Percentiles rank a stretch among this genome's conserved stretches.
phyloP scores from a whole-genome alignment of 306 rosid genomes.

The Astragalus membranaceus region DNA sequence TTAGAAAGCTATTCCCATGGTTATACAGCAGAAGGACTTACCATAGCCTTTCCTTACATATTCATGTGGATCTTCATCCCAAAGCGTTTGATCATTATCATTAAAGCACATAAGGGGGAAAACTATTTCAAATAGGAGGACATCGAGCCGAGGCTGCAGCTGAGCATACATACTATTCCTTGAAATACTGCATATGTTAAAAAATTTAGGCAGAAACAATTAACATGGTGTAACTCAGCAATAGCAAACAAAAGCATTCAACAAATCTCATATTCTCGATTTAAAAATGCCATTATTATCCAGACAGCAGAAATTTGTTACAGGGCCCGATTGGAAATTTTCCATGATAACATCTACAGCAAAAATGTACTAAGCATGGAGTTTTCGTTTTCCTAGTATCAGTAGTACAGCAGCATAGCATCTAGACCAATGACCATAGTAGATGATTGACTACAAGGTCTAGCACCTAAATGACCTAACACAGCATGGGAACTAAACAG shows the following conservation, averaged over 20 bases:
- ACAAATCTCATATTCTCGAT: background rate
- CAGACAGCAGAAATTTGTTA: background rate
- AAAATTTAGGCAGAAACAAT: background rate
- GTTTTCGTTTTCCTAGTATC: background rate
- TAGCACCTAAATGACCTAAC: background rate
- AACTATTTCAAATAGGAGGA: constrained; percentile 86
- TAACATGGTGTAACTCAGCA: background rate
- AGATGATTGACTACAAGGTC: background rate
- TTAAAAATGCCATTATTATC: background rate
- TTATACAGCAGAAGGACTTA: constrained; percentile 30
- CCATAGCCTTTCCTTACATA: constrained; percentile 99
- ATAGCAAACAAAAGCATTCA: background rate
- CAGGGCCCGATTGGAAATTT: background rate
- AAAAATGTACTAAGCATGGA: background rate
- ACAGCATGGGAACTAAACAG: background rate
- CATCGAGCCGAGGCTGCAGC: constrained; percentile 84
- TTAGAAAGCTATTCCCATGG: background rate
- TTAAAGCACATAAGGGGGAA: constrained; percentile 95
- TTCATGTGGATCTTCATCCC: constrained; percentile 99
- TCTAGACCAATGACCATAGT: background rate
- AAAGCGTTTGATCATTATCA: constrained; percentile 84
- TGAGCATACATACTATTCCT: constrained; percentile 70
- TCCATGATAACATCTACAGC: background rate
- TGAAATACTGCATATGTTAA: constrained; percentile 60
- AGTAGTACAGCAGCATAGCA: background rate